phyloP scores from a whole-genome alignment of 805 yeast species.

The Metschnikowia kunwiensis region DNA sequence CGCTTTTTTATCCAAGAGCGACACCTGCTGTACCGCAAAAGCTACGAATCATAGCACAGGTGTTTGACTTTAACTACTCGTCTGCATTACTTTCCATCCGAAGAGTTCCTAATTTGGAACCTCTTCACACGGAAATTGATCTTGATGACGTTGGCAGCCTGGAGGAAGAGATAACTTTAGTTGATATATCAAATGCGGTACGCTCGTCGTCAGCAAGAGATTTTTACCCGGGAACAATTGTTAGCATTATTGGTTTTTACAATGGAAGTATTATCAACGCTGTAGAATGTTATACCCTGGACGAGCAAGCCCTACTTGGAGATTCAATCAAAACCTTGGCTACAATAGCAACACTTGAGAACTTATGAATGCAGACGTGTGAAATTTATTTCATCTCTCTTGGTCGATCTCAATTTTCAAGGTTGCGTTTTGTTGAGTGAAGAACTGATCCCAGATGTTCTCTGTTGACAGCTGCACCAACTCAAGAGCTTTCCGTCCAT shows the following conservation, averaged over 20 bases:
- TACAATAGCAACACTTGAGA: conserved; percentile 16
- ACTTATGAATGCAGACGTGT: conserved; percentile 4
- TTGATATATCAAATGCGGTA: too few relatives aligned
- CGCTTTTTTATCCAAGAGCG: conserved; percentile 24
- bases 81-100: conserved; percentile 16
- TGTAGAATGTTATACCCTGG: conserved; percentile 23
- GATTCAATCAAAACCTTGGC: conserved; percentile 16
- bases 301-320: conserved; percentile 15
- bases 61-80: conserved; percentile 18
- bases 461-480: conserved; percentile 63
- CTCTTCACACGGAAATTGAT: conserved; percentile 13
- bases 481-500: conserved; percentile 57
- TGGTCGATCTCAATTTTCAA: background rate
- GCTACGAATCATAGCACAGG: conserved; percentile 31
- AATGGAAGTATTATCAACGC: conserved; percentile 27
- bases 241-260: conserved; percentile 30
- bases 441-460: conserved; percentile 67
- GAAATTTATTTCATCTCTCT: background rate
- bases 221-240: conserved; percentile 23
- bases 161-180: too few relatives aligned
- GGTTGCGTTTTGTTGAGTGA: conserved; percentile 25
- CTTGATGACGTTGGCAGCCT: conserved; percentile 10
- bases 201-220: too few relatives aligned
- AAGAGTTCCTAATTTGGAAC: conserved; percentile 20
- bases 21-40: conserved; percentile 19